A percentile compares a stretch with the other conserved stretches of the same genome.
phyloP scores from a whole-genome alignment of 768 basidiomycete species.

The Xerocomus potaroensis region DNA sequence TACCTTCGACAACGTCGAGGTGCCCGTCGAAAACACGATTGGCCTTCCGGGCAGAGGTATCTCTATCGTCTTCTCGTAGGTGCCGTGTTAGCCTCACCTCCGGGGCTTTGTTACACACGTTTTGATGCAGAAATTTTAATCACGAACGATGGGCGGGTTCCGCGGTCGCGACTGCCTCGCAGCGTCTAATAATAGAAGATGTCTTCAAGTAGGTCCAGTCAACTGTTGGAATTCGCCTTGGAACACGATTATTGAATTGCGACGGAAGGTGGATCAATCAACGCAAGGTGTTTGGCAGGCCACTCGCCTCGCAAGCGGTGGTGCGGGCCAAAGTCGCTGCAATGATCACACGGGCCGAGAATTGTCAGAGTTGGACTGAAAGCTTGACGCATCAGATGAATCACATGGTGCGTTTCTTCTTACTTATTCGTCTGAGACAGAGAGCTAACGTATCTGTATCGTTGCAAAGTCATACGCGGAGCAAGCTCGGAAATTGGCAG shows the following conservation, averaged over 20 bases:
- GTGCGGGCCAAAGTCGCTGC: neutral
- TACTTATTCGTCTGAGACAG: neutral
- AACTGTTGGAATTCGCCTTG: too few species aligned
- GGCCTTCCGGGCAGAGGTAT: neutral
- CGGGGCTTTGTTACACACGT: neutral
- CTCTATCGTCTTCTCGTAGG: neutral
- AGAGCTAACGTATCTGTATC: neutral
- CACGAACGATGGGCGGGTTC: neutral
- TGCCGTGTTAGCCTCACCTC: neutral
- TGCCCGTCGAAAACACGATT: neutral
- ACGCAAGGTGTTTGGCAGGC: neutral
- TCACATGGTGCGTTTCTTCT: neutral
- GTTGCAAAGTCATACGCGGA: neutral
- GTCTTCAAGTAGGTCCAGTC: neutral
- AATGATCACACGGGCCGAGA: neutral
- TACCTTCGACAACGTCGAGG: neutral
- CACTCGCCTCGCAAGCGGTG: neutral
- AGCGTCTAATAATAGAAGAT: neutral
- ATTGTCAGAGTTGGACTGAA: neutral
- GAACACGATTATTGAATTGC: too few species aligned
- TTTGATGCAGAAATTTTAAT: neutral
- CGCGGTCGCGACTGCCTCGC: neutral
- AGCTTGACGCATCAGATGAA: neutral
- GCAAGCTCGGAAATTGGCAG: neutral
- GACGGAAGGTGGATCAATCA: too few species aligned